Base-by-base conservation (phyloP, 768 basidiomycete genomes). In the Lactarius evosmus region DNA sequence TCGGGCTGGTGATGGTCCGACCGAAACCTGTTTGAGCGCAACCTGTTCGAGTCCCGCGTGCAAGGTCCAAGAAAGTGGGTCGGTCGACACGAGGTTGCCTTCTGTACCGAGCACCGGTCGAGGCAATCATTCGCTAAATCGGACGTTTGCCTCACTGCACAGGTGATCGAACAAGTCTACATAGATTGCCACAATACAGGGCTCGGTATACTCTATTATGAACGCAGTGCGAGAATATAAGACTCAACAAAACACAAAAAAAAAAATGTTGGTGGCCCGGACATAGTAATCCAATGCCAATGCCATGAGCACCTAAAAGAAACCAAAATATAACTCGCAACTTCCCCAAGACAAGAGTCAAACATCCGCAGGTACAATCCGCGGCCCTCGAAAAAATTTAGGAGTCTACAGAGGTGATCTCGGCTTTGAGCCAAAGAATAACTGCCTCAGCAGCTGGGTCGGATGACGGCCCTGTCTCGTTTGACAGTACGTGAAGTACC, bases 401-500 rank as follows among this genome's bases (percentile, higher is more conserved):
- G 34, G 52, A 61, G 25, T 66, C 61, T n/a, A 66, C 63, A 11
- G 60, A 59, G 34, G 66, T 56, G 22, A 71, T 60, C 53, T 71
- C 70, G 7, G 38, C 46, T 62, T 68, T 49, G 54, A 71, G 68
- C 71, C 71, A 71, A 29, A 60, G 55, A 22, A 69, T 12, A 33
- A 70, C 68, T 3, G 63, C 66, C 54, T 69, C 66, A 29, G 56
- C 46, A 14, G 60, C 55, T 72, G 71, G 51, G 72, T 72, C 27
- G 64, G 53, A 46, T 19, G 22, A 14, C 27, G 60, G 53, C 3
- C 53, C 65, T 25, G 61, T 16, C 32, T 58, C 50, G 19, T 36
- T 66, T 25, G 74, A 76, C 38, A 91, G 74, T 27, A 77, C 76
- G 34, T 86, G 80, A 36, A 85, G 74, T 44, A 89, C 77, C 27